Conservation (phyloP, 1,284 basidiomycete genomes). For the Apiotrichum gracile region DNA sequence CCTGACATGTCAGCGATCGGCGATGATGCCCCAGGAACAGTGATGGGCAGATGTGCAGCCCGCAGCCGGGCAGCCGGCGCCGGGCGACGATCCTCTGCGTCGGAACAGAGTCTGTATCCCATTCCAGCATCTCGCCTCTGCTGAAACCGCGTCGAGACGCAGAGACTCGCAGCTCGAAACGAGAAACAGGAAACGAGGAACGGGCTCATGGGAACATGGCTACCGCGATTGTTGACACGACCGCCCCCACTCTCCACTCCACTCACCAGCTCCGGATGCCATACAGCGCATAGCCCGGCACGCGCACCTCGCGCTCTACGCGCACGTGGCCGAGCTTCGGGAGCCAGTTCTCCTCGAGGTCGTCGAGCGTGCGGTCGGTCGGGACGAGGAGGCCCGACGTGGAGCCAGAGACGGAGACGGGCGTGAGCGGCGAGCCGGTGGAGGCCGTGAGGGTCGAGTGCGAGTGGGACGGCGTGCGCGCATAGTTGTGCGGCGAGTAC, state of each 20-base stretch:
- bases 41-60: no score
- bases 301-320: slow-evolving; percentile 32
- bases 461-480: background rate
- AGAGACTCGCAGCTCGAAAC: no score
- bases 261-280: slow-evolving; percentile 38
- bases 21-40: no score
- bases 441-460: background rate
- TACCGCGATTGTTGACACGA: background rate
- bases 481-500: background rate
- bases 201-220: no score
- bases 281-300: slow-evolving; percentile 39
- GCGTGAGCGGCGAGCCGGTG: background rate
- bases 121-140: no score
- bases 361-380: slow-evolving; percentile 34
- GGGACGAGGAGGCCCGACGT: slow-evolving; percentile 29
- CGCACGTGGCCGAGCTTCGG: slow-evolving; percentile 27
- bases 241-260: background rate
- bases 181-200: no score
- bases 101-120: no score
- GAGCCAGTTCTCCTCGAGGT: slow-evolving; percentile 38
- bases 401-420: background rate
- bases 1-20: slow-evolving; percentile 24
- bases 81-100: no score
- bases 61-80: no score
- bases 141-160: no score